These are phyloP conservation scores for Scopulariopsis brevicaulis DNA, from an alignment of 2,329 filamentous ascomycete species.

Conservation along the genomic window DNA sequence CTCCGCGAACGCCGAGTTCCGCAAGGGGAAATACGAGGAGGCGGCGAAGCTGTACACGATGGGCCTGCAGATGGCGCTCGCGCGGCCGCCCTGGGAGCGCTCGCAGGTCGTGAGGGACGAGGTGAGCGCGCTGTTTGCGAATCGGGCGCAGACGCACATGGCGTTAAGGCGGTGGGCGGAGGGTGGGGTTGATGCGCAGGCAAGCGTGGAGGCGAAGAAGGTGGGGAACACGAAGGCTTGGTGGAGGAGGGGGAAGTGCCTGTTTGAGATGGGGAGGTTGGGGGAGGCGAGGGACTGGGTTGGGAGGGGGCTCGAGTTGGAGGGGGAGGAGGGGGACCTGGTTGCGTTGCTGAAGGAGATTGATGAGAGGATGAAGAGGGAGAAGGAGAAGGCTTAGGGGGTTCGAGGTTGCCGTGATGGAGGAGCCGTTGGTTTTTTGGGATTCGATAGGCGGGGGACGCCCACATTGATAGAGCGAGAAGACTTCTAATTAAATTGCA, in stretches of 20 bases:
- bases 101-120: conserved; percentile 76
- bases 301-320: conserved; percentile 66
- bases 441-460: not conserved
- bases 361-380: conserved; percentile 28
- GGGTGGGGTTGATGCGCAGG: conserved; percentile 77
- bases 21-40: conserved; percentile 63
- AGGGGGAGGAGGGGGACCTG: conserved; percentile 58
- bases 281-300: conserved; percentile 78
- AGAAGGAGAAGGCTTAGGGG: conserved; percentile 16
- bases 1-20: conserved; percentile 70
- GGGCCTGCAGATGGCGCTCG: conserved; percentile 82
- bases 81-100: conserved; percentile 80
- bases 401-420: not conserved
- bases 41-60: conserved; percentile 73
- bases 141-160: conserved; percentile 87
- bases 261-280: conserved; percentile 81
- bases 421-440: not conserved
- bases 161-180: conserved; percentile 71
- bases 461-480: not conserved
- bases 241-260: conserved; percentile 77
- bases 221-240: conserved; percentile 88
- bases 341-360: conserved; percentile 53
- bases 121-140: conserved; percentile 66
- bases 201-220: conserved; percentile 77
- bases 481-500: not conserved